Evolutionary conservation across 345 rosid species (phyloP).

Genomic region (Rhizophora mangle): DNA sequence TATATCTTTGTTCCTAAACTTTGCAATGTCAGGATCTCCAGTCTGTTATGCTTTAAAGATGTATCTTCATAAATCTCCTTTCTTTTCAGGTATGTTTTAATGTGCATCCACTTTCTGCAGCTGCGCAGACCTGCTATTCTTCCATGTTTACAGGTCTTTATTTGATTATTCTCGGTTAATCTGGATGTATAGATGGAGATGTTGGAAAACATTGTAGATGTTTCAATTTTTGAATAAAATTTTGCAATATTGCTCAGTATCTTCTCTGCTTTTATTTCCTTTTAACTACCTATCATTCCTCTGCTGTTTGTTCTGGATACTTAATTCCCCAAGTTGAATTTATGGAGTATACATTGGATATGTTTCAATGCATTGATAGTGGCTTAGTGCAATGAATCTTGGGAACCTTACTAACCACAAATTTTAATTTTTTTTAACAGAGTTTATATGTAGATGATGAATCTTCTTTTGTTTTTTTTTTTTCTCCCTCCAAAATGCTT

Average conservation of each 20-base stretch:
- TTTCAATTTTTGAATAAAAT: neutral
- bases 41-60: neutral
- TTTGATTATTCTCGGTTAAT: neutral
- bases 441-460: neutral
- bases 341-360: neutral
- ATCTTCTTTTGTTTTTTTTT: neutral
- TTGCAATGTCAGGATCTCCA: neutral
- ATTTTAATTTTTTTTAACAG: neutral
- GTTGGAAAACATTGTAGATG: no score
- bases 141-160: constrained; percentile 87
- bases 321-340: neutral
- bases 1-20: constrained; percentile 12
- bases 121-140: constrained; percentile 86
- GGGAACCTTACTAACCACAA: neutral
- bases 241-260: neutral
- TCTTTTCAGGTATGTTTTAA: constrained; percentile 77
- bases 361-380: neutral
- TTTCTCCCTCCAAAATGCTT: neutral
- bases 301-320: neutral
- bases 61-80: constrained; percentile 6
- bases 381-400: neutral
- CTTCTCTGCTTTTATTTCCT: neutral
- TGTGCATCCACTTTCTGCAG: constrained; percentile 98
- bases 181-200: neutral
- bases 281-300: neutral